Evolutionary conservation across 805 yeast genomes (phyloP), one percentile per base, ranked within the genome.

Genomic region (Ogataea nonfermentans): DNA sequence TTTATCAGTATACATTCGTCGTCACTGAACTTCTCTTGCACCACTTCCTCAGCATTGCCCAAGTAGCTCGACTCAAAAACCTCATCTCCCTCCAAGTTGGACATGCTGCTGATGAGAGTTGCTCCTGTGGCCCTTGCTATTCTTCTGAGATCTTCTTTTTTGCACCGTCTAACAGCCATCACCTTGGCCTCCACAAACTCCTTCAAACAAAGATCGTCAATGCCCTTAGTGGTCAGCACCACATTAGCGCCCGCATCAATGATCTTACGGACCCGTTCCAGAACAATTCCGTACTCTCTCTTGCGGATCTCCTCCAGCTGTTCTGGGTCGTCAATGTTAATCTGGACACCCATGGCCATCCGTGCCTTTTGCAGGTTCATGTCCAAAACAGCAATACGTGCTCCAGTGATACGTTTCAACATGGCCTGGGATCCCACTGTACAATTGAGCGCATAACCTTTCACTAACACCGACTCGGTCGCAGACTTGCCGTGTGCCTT

Each of bases 51-150:
- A 39, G 99, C 97, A 39, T 74, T 67, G 46, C 99, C 99, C 53
- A 93, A 70, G 62, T 81, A 84, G 39, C 85, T 73, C 2, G 88
- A 49, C 65, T 89, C 97, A 59, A 86, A 90, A 19, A 87, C 84
- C 66, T 89, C 97, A 41, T 90, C 96, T 51, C 97, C 96, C 65
- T 93, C 98, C 64, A 95, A 74, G 59, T 93, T 93, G 40, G 96
- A 83, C 79, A 93, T 78, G 50, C 85, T 82, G 39, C 85, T 72
- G 35, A 95, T 73, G 56, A 93, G 70, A 4, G 96, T 86, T 27
- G 96, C 99, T 44, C 99, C 99, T 1, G 98, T 89, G 31, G 99
- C 98, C 58, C 95, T 78, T 6, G 99, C 98, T 52, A 93, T 91
- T 70, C 99, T 81, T 62, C 95, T 79, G 55, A 93, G 74, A 65